A percentile compares a stretch with the other conserved stretches of the same genome.
Evolutionary conservation across 768 basidiomycete species (phyloP).

Genomic region (Rubroboletus pulcherrimus): DNA sequence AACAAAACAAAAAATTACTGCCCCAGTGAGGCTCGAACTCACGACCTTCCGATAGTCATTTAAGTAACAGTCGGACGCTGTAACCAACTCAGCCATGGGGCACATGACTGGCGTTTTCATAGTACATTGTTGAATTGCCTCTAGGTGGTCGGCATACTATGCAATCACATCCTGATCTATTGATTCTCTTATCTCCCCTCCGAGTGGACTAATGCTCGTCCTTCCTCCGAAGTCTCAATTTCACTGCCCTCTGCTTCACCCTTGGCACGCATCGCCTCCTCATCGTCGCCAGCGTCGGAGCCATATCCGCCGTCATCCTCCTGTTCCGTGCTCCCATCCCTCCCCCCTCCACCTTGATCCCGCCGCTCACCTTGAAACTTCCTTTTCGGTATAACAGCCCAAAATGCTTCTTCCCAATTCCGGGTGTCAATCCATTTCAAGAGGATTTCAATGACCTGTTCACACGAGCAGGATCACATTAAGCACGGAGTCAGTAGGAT

Average conservation of each 20-base stretch:
- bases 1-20: conserved; percentile 22
- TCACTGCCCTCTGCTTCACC: background rate
- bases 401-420: conserved; percentile 84
- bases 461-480: background rate
- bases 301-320: background rate
- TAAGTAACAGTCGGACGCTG: conserved; percentile 46
- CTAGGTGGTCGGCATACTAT: background rate
- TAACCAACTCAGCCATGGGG: conserved; percentile 53
- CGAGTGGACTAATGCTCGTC: background rate
- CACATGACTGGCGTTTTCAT: conserved; percentile 8
- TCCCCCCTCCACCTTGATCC: conserved; percentile 13
- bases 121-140: background rate
- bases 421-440: conserved; percentile 82
- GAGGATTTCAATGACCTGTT: conserved; percentile 81
- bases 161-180: background rate
- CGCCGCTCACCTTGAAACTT: conserved; percentile 59
- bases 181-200: background rate
- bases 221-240: background rate
- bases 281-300: background rate
- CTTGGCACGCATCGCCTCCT: background rate
- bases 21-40: conserved; percentile 54
- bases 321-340: background rate
- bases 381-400: conserved; percentile 86
- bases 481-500: conserved; percentile 1
- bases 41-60: conserved; percentile 44